Conservation (phyloP, 257 asterid genomes). For the Solanum tacnaense region DNA sequence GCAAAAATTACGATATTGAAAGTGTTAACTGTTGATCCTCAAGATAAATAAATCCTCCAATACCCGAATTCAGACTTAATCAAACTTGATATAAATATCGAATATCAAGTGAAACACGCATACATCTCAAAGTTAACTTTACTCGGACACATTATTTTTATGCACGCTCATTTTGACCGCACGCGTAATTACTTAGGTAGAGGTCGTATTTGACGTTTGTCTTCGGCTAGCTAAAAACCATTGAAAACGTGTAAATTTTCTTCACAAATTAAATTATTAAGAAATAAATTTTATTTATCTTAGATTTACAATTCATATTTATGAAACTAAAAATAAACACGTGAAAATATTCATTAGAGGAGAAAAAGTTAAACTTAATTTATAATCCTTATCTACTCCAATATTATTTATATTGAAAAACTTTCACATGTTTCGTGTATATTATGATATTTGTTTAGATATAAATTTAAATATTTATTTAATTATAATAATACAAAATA, state of each 20-base stretch:
- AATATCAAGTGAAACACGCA: too few relatives aligned
- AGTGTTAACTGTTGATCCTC: fast-evolving
- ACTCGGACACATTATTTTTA: neutral
- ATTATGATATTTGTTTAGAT: neutral
- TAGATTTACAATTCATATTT: neutral
- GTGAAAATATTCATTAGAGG: neutral
- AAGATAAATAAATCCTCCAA: too few relatives aligned
- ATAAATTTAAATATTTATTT: neutral
- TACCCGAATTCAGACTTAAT: too few relatives aligned
- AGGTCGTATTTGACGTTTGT: neutral
- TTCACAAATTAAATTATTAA: neutral
- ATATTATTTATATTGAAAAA: neutral
- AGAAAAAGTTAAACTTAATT: neutral
- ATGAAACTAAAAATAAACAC: neutral
- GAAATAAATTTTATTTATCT: neutral
- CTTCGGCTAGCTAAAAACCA: neutral
- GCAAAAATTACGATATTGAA: fast-evolving
- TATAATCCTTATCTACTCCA: neutral
- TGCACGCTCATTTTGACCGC: neutral
- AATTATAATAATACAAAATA: neutral
- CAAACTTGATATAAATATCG: fast-evolving
- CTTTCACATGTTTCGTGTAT: neutral
- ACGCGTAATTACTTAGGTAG: neutral
- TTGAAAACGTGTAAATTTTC: neutral
- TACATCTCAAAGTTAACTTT: too few relatives aligned